A percentile compares a stretch with the other conserved stretches of the same genome.
Evolutionary conservation across 192 early-diverging fungal genomes (phyloP).

Genomic region (Coemansia sp.): DNA sequence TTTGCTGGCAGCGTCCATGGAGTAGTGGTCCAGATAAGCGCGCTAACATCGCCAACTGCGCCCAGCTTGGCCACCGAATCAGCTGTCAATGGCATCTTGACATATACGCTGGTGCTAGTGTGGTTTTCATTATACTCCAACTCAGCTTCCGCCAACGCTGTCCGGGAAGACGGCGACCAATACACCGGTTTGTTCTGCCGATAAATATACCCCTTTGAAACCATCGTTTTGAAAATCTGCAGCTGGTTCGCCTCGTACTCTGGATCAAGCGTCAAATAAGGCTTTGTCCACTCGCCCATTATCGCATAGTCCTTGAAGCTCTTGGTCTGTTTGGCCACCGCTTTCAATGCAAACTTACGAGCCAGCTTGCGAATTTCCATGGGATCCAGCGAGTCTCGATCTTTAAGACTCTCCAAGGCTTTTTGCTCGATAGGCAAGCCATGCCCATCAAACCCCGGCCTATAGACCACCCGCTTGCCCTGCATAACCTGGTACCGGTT

Average conservation of each 20-base stretch:
- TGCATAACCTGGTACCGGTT: slow-evolving; percentile 70
- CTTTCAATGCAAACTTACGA: slow-evolving; percentile 58
- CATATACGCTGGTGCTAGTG: slow-evolving; percentile 67
- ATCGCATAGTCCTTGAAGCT: slow-evolving; percentile 65
- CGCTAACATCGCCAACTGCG: slow-evolving; percentile 24
- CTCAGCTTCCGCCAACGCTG: slow-evolving; percentile 78
- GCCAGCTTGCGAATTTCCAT: slow-evolving; percentile 51
- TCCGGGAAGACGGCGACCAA: slow-evolving; percentile 80
- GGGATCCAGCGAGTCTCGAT: slow-evolving; percentile 31
- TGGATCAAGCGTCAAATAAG: slow-evolving; percentile 68
- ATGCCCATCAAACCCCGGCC: slow-evolving; percentile 80
- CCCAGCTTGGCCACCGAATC: slow-evolving; percentile 22
- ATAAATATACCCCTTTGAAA: slow-evolving; percentile 70
- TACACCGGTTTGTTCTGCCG: slow-evolving; percentile 78
- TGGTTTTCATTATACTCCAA: slow-evolving; percentile 78
- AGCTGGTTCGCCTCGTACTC: slow-evolving; percentile 73
- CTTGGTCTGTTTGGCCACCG: slow-evolving; percentile 58
- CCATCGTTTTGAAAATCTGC: slow-evolving; percentile 69
- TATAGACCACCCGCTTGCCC: slow-evolving; percentile 69
- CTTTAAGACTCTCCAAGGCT: slow-evolving; percentile 61
- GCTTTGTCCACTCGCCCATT: slow-evolving; percentile 74
- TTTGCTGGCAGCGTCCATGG: slow-evolving; percentile 83
- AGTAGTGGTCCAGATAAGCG: slow-evolving; percentile 76
- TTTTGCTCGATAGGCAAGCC: slow-evolving; percentile 81
- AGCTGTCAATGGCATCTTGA: slow-evolving; percentile 56